Base-by-base conservation (phyloP, 495 filamentous ascomycete species). In the Pseudomonodictys pantanalensis region DNA sequence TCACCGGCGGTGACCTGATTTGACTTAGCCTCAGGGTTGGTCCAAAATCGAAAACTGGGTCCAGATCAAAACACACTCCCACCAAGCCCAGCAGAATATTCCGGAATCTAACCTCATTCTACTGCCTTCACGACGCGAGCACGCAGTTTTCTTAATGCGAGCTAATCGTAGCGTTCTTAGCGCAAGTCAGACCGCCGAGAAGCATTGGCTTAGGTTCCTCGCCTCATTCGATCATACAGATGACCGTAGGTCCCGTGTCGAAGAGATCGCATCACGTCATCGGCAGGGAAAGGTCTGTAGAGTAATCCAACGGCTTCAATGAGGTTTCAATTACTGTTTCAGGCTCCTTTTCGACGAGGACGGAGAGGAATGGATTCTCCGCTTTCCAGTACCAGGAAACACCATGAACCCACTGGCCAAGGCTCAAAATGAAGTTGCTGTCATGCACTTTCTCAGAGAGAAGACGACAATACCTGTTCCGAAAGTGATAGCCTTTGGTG, bases 391-490 rank as follows among this genome's bases (percentile, higher is more conserved):
- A 4, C 46, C 46, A 50, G 24, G 46, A 32, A 50, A 24, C 26
- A 20, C 18, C 46, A 32, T 50, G n/a, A 24, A 8, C 28, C 24
- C 46, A 29, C 6, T 24, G 28, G 46, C 18, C 12, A 52, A 52
- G 49, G 49, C 17, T 24, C 49, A 17, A 23, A 52, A 52, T 35
- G 49, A 52, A 29, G 49, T 52, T 52, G 28, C 49, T 39, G 32
- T 52, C 18, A 52, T 52, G 49, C 18, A 52, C 18, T 52, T 26
- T 29, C 5, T 52, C 41, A 26, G 20, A 29, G 49, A 52, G 25
- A 52, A 52, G 2, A 52, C 49, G 15, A 39, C 28, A 29, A 52
- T 52, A 52, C 49, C 49, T 22, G 25, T 52, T 41, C 49, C 49
- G 18, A 22, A 26, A 26, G 49, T 52, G 18, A 26, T 52, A 52